These are phyloP conservation scores for Striga hermonthica DNA, from an alignment of 305 asterid genomes.

Conservation along the genomic window DNA sequence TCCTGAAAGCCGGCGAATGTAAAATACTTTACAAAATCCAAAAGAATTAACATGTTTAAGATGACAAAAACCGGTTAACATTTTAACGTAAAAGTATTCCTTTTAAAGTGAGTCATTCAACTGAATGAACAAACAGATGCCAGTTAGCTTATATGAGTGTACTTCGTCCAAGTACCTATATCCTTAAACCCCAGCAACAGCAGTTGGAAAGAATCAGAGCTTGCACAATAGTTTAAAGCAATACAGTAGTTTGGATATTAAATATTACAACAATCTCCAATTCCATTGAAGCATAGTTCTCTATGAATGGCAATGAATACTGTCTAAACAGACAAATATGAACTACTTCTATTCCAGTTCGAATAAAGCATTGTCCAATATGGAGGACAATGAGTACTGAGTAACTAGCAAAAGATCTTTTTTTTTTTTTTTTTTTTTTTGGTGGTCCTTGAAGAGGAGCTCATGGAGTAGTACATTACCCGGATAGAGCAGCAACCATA, in stretches of 20 bases:
- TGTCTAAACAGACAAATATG: too few relatives aligned
- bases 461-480: constrained; percentile 46
- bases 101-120: constrained; percentile 11
- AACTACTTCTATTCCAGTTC: background rate
- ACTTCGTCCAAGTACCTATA: background rate
- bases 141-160: constrained; percentile 5
- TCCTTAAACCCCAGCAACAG: background rate
- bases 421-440: too few relatives aligned
- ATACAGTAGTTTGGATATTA: too few relatives aligned
- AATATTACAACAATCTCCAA: background rate
- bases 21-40: background rate
- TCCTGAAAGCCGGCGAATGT: too few relatives aligned
- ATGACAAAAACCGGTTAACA: background rate
- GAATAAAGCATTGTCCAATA: background rate
- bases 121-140: constrained; percentile 8
- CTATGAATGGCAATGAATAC: too few relatives aligned
- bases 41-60: background rate
- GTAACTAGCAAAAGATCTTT: background rate
- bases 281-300: too few relatives aligned
- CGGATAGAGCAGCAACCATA: constrained; percentile 87
- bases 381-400: constrained; percentile 2
- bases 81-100: background rate
- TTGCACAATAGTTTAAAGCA: constrained; percentile 7
- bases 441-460: constrained; percentile 18
- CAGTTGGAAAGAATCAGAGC: background rate